Base-by-base conservation (phyloP, 305 asterid genomes). In the Fraxinus dipetala region DNA sequence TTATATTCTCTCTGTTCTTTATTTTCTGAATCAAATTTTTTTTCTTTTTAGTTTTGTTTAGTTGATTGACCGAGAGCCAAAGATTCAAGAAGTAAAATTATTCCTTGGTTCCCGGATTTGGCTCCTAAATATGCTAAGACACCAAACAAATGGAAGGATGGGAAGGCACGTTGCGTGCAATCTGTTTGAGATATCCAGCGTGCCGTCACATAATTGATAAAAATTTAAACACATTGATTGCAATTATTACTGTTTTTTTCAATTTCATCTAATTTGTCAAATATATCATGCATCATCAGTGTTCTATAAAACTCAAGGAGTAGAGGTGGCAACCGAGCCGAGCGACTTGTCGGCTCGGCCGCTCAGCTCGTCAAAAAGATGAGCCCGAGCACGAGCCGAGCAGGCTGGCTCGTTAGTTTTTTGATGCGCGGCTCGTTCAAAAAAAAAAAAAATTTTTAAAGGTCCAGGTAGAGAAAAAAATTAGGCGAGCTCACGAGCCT, bases 141-240 rank as follows among this genome's bases (percentile, higher is more conserved):
- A 81, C 94, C 96, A 85, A 86, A 91, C 97, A 94, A 88, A 85
- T 91, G 97, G 88, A 87, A 79, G 96, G 96, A 84, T 78, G 87
- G 35, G 76, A 80, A 63, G 72, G 81, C 73, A 78, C 77, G 83
- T 70, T 48, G 87, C 80, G 82, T 59, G 84, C 83, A 69, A 45
- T 80, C 83, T 82, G 76, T 83, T 77, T 67, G 74, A 67, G 8
- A 11, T 67, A 11, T 67, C 18, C 36, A 13, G 36, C 9, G 74
- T 67, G 74, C 7, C 36, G n/a, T 26, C 34, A 28, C n/a, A 26
- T 67, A 13, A 6, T 59, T 18, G 28, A 56, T 20, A 56, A 56
- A 2, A 6, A 13, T 3, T 48, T 14, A 5, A 48, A 48, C 59
- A 48, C 18, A 14, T 4, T 14, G 20, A 48, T 48, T 51, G 63